These are phyloP conservation scores for Dacryopinax spathularia DNA, from an alignment of 768 basidiomycete species.

Conservation along the genomic window DNA sequence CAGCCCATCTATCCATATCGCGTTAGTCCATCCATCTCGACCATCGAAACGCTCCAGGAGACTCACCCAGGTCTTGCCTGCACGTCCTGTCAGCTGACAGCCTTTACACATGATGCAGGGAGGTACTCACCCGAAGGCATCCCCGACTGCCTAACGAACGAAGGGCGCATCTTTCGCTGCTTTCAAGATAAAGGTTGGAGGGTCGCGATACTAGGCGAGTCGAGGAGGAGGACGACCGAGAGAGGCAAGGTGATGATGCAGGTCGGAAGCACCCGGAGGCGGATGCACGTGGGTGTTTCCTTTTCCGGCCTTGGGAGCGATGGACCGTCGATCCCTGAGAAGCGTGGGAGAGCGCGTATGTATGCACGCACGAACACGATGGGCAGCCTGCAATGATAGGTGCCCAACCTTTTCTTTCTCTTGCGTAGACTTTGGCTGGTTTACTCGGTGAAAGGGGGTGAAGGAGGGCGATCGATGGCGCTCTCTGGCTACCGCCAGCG, in stretches of 20 bases:
- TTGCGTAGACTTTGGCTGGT: not conserved
- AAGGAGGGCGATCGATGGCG: not conserved
- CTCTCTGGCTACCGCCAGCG: not conserved
- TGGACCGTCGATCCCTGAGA: too few species aligned
- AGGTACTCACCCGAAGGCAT: not conserved
- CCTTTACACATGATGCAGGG: not conserved
- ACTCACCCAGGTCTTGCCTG: conserved; percentile 76
- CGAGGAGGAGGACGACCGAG: not conserved
- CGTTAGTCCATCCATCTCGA: not conserved
- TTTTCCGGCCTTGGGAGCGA: too few species aligned
- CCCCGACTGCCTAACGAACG: not conserved
- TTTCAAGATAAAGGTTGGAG: not conserved
- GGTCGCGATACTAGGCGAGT: not conserved
- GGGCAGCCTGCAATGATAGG: too few species aligned
- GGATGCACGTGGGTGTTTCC: not conserved
- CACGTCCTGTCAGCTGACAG: not conserved
- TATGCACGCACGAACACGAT: not conserved
- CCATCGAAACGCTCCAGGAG: not conserved
- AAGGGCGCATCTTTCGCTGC: not conserved
- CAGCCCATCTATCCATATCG: conserved; percentile 48
- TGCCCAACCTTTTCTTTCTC: too few species aligned
- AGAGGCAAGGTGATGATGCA: not conserved
- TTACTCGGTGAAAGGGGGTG: not conserved
- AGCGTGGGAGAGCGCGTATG: not conserved
- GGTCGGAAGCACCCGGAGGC: not conserved